Conservation (phyloP, 305 asterid genomes). For the Ajuga reptans region DNA sequence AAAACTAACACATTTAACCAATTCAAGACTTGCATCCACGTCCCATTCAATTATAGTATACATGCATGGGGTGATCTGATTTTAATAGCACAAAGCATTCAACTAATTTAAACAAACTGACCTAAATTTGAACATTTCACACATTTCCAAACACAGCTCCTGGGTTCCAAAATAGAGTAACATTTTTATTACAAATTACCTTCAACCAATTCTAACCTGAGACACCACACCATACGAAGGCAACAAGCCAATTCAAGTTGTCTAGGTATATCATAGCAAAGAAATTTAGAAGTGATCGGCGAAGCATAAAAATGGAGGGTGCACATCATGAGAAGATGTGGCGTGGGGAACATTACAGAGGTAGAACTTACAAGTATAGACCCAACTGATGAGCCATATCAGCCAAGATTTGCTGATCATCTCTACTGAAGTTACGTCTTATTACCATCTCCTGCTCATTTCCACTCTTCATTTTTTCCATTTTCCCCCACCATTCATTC, state of each 20-base stretch:
- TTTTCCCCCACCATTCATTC: slow-evolving; percentile 81
- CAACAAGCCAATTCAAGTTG: background rate
- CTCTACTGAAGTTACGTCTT: slow-evolving; percentile 60
- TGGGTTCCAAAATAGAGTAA: background rate
- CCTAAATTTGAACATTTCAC: background rate
- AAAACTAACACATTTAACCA: background rate
- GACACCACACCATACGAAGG: background rate
- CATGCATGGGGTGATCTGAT: too few species aligned
- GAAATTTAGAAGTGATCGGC: background rate
- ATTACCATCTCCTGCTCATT: slow-evolving; percentile 80
- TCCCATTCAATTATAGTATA: background rate
- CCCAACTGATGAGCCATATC: slow-evolving; percentile 87
- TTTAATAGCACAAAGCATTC: too few species aligned
- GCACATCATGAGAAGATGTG: background rate
- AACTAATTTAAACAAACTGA: too few species aligned
- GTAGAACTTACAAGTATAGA: slow-evolving; percentile 70
- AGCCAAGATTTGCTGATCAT: slow-evolving; percentile 59
- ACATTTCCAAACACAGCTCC: background rate
- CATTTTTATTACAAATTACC: background rate
- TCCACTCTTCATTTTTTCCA: slow-evolving; percentile 73
- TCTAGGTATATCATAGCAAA: slow-evolving; percentile 3
- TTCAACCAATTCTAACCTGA: slow-evolving; percentile 5
- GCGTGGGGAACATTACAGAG: background rate
- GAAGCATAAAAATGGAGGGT: background rate
- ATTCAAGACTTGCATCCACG: background rate